Conservation (phyloP, 768 basidiomycete species). For the Steccherinum ochraceum region DNA sequence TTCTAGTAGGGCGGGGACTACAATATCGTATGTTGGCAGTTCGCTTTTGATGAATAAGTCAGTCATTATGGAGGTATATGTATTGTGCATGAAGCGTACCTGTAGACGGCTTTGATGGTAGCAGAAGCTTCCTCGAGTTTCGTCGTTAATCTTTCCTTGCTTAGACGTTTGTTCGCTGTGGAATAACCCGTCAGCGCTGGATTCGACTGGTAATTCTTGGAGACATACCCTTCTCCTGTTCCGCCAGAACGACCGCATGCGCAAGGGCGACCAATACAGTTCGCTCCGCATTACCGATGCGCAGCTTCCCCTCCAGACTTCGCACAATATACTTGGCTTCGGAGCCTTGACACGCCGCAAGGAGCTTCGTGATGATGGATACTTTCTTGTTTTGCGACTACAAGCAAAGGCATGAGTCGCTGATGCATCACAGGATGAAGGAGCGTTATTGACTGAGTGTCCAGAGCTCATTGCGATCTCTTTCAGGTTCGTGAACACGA, state of each 20-base stretch:
- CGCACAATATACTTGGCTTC: constrained; percentile 98
- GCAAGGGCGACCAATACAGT: constrained; percentile 94
- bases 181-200: too few species aligned
- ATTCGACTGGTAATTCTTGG: constrained; percentile 7
- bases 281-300: constrained; percentile 95
- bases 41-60: too few species aligned
- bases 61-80: not conserved
- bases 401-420: not conserved
- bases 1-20: constrained; percentile 84
- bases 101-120: constrained; percentile 87
- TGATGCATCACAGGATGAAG: not conserved
- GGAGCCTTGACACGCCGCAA: constrained; percentile 84
- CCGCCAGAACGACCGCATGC: constrained; percentile 81
- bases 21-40: constrained; percentile 86
- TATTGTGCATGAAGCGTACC: constrained; percentile 42
- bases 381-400: constrained; percentile 96
- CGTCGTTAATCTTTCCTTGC: constrained; percentile 61
- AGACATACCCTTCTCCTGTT: constrained; percentile 65
- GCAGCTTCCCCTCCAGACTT: constrained; percentile 91
- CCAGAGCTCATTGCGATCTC: constrained; percentile 88
- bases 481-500: constrained; percentile 83
- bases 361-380: constrained; percentile 86
- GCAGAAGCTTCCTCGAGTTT: constrained; percentile 73
- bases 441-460: constrained; percentile 53
- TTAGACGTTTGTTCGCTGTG: constrained; percentile 68